Base-by-base conservation (phyloP, 176 grass and related monocot species). In the Oryza punctata region DNA sequence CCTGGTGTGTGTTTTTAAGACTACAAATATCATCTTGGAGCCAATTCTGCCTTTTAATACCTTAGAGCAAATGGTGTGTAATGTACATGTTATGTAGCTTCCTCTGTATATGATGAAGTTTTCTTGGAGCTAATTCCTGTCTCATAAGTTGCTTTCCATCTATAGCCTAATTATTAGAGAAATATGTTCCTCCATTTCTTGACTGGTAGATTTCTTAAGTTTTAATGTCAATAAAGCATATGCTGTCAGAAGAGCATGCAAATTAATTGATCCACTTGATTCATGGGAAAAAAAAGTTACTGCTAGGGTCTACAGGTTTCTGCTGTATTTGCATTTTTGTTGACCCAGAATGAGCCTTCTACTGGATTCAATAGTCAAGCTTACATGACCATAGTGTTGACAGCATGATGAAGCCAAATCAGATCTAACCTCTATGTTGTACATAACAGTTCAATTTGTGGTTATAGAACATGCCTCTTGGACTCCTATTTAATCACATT, bases 341-440 rank as follows among this genome's bases (percentile, higher is more conserved):
- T 64, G 23, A 73, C 67, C 23, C 28, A 35, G 46, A 61, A 75
- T 50, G 75, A 64, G 16, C 23, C 21, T 47, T 29, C 6, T 21
- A 79, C 45, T 84, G 28, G 44, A 79, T 88, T 65, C 23, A 79
- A 19, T 81, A 63, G 18, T 57, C 29, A 79, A 84, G 44, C 37
- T 67, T 61, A 74, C 63, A 67, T 23, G 59, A 67, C 46, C 14
- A 54, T 61, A 24, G 49, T 73, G 73, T 78, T 45, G 28, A 67
- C 10, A 66, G 29, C 44, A 13, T 77, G 49, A 59, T 64, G 21
- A 70, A 85, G 29, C 12, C 7, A 63, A 13, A 46, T 81, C 75
- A 40, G 28, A 70, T 80, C 54, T 10, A 80, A 63, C 61, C 14
- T 23, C 21, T 63, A 1, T 70, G 29, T 70, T 80, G 40, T 75